Evolutionary conservation across 2,329 filamentous ascomycete species (phyloP).

Genomic region (Taxawa tesnikishii): DNA sequence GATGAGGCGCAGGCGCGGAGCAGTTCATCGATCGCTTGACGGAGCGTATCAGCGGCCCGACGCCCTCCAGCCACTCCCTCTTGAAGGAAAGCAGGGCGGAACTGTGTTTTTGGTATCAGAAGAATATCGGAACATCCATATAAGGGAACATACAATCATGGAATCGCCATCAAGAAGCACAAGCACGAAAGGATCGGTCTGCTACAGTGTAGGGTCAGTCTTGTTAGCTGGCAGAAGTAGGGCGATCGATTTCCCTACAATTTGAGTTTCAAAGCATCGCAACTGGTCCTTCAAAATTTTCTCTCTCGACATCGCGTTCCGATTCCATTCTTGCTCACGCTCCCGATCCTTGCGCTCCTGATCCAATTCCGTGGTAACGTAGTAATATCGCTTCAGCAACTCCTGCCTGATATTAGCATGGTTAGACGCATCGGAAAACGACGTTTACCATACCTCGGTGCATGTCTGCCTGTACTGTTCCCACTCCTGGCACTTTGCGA

Average conservation of each 20-base stretch:
- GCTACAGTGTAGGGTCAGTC: too few species aligned
- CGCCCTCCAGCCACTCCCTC: constrained; percentile 39
- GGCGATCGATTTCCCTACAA: background rate
- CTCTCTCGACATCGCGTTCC: background rate
- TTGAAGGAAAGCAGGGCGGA: constrained; percentile 15
- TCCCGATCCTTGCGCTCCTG: constrained; percentile 1
- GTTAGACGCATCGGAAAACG: too few species aligned
- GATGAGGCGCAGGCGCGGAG: constrained; percentile 17
- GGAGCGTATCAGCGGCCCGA: constrained; percentile 40
- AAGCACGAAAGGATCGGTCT: constrained; percentile 45
- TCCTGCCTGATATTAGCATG: constrained; percentile 1
- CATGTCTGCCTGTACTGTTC: constrained; percentile 21
- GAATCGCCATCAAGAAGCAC: constrained; percentile 52
- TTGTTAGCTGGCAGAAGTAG: too few species aligned
- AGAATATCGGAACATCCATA: too few species aligned
- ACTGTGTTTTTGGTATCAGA: too few species aligned
- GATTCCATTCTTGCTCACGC: background rate
- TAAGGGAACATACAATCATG: constrained; percentile 26
- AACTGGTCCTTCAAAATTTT: background rate
- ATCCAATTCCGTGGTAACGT: background rate
- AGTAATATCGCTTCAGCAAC: background rate
- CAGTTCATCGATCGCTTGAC: constrained; percentile 35
- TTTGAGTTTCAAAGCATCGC: background rate
- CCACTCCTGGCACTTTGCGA: constrained; percentile 16
- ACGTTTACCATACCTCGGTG: constrained; percentile 15